Percentiles rank a stretch among this genome's conserved stretches.
phyloP scores from a whole-genome alignment of 2,329 filamentous ascomycete species.

The Aspergillus viridinutans region DNA sequence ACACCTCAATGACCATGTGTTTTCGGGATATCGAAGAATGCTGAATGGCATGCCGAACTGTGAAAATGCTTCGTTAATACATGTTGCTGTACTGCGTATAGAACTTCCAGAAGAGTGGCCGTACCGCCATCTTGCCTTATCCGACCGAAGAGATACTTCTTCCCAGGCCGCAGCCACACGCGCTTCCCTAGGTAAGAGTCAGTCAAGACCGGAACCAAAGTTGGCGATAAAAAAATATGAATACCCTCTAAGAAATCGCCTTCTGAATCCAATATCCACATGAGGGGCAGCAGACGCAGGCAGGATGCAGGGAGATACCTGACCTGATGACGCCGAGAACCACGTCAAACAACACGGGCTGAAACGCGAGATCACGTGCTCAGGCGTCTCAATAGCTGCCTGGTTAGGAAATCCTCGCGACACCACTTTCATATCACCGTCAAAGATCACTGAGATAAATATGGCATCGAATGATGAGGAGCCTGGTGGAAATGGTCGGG shows the following conservation, averaged over 20 bases:
- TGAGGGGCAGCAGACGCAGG: conserved; percentile 29
- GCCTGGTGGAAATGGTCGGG: conserved; percentile 5
- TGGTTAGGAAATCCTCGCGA: conserved; percentile 14
- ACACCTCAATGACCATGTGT: conserved; percentile 75
- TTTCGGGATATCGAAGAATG: conserved; percentile 83
- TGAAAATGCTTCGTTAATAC: background rate
- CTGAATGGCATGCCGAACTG: conserved; percentile 67
- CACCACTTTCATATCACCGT: background rate
- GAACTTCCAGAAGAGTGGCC: background rate
- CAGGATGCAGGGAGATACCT: background rate
- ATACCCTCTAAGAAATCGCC: conserved; percentile 44
- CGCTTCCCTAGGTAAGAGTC: conserved; percentile 53
- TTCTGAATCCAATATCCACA: conserved; percentile 62
- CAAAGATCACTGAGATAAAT: conserved; percentile 8
- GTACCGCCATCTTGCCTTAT: conserved; percentile 61
- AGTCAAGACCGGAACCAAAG: background rate
- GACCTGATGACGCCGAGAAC: background rate
- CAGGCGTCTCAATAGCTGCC: conserved; percentile 25
- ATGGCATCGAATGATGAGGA: conserved; percentile 21
- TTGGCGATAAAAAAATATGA: conserved; percentile 46
- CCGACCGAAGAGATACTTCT: conserved; percentile 79
- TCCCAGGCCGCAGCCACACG: conserved; percentile 81
- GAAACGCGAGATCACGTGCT: conserved; percentile 36
- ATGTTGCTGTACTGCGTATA: background rate
- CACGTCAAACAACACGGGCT: conserved; percentile 18